phyloP scores from a whole-genome alignment of 768 basidiomycete species.

The Suillus sp. region DNA sequence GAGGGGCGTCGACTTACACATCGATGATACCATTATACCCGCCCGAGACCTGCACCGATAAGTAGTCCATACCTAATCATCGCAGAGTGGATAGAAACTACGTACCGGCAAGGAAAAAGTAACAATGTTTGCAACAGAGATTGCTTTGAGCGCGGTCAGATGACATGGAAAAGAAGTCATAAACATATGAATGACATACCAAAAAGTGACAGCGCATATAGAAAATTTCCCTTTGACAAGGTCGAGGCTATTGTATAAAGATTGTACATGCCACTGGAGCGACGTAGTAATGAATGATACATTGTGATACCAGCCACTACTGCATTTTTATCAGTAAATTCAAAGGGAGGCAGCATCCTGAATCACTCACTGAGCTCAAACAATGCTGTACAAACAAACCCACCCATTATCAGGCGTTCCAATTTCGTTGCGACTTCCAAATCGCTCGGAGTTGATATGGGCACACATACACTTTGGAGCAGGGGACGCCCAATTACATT shows the following conservation, averaged over 20 bases:
- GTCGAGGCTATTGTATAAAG: not conserved
- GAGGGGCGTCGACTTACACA: slow-evolving; percentile 9
- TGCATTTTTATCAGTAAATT: slow-evolving; percentile 2
- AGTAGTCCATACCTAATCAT: not conserved
- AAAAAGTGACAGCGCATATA: slow-evolving; percentile 15
- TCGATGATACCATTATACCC: slow-evolving; percentile 12
- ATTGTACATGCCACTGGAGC: not conserved
- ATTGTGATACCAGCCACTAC: slow-evolving; percentile 7
- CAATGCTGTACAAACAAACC: slow-evolving; percentile 9
- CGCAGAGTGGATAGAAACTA: not conserved
- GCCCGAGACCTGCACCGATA: slow-evolving; percentile 1
- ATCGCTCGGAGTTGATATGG: slow-evolving; percentile 2
- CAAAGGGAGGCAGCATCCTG: not conserved
- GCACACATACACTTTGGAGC: slow-evolving; percentile 8
- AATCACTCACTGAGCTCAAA: slow-evolving; percentile 16
- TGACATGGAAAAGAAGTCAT: not conserved
- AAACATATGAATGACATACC: slow-evolving; percentile 2
- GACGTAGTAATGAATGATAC: not conserved
- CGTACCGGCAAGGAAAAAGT: slow-evolving; percentile 15
- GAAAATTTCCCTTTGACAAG: slow-evolving; percentile 12
- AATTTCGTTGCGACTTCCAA: slow-evolving; percentile 9
- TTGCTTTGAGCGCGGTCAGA: slow-evolving; percentile 3
- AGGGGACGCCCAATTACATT: not conserved
- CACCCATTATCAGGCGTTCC: slow-evolving; percentile 10
- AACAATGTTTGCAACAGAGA: slow-evolving; percentile 11